Evolutionary conservation across 768 basidiomycete genomes (phyloP).

Genomic region (Pluteus cervinus): DNA sequence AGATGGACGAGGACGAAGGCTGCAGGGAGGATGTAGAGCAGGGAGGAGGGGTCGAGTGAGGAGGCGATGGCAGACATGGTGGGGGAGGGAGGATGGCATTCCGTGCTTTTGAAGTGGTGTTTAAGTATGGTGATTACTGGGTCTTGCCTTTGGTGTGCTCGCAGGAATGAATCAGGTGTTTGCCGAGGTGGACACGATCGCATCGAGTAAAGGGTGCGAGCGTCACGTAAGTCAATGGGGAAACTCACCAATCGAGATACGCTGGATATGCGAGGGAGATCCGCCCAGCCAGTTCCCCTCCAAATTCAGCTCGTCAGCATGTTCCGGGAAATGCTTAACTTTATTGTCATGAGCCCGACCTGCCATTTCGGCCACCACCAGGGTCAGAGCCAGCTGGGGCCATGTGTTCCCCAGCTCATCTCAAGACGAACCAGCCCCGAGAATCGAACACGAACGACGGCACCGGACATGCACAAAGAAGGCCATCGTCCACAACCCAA

Average conservation of each 20-base stretch:
- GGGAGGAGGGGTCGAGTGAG: constrained; percentile 16
- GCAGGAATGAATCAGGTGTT: constrained; percentile 14
- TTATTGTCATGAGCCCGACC: too few species aligned
- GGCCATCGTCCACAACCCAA: too few species aligned
- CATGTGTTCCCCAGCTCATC: too few species aligned
- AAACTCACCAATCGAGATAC: constrained; percentile 7
- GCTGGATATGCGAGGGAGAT: constrained; percentile 16
- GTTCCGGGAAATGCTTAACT: too few species aligned
- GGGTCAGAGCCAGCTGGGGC: too few species aligned
- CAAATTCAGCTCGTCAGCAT: too few species aligned
- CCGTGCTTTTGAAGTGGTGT: neutral
- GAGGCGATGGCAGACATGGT: constrained; percentile 6
- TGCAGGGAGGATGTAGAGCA: constrained; percentile 20
- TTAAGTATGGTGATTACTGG: constrained; percentile 4
- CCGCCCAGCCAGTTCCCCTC: too few species aligned
- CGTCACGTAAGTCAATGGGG: constrained; percentile 10
- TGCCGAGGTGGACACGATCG: constrained; percentile 28
- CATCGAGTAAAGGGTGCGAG: constrained; percentile 16
- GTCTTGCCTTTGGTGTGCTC: constrained; percentile 5
- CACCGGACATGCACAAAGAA: constrained; percentile 12
- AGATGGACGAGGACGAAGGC: constrained; percentile 31
- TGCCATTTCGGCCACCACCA: too few species aligned
- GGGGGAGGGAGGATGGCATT: constrained; percentile 2
- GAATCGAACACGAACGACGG: constrained; percentile 11
- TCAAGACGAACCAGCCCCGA: neutral